A percentile compares a stretch with the other conserved stretches of the same genome.
phyloP scores from a whole-genome alignment of 2,329 filamentous ascomycete genomes.

The Neocucurbitaria cava region DNA sequence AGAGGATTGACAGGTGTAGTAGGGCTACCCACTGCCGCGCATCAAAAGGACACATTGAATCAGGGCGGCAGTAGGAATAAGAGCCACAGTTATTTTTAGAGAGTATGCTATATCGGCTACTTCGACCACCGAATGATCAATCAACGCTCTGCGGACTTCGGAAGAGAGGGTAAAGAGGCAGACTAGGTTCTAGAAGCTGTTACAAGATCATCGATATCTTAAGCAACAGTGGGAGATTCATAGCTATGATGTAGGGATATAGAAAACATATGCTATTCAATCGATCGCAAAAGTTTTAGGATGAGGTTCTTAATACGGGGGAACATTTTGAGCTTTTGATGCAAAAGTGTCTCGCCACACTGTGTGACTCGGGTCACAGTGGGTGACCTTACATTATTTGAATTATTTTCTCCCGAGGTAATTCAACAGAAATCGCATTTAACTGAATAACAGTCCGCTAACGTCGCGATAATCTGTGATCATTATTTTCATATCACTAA shows the following conservation, averaged over 20 bases:
- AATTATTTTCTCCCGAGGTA: no score
- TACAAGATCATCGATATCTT: conserved; percentile 5
- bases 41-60: not conserved
- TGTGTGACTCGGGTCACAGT: conserved; percentile 3
- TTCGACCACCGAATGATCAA: conserved; percentile 1
- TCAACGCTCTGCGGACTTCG: conserved; percentile 4
- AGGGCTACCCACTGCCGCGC: conserved; percentile 1
- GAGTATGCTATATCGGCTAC: not conserved
- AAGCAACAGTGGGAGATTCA: conserved; percentile 3
- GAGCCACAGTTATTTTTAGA: conserved; percentile 4
- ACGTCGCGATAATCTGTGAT: no score
- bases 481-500: no score
- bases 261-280: conserved; percentile 3
- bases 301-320: conserved; percentile 4
- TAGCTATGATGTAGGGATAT: conserved; percentile 1
- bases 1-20: not conserved
- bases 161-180: conserved; percentile 4
- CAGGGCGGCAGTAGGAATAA: not conserved
- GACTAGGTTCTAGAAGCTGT: conserved; percentile 4
- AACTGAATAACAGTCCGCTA: no score
- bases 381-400: no score
- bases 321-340: conserved; percentile 8
- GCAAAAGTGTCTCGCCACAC: conserved; percentile 5
- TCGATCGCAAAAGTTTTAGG: conserved; percentile 4
- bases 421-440: no score